These are phyloP conservation scores for Phytophthora fragariae DNA, from an alignment of 352 stramenopile species.

Conservation along the genomic window DNA sequence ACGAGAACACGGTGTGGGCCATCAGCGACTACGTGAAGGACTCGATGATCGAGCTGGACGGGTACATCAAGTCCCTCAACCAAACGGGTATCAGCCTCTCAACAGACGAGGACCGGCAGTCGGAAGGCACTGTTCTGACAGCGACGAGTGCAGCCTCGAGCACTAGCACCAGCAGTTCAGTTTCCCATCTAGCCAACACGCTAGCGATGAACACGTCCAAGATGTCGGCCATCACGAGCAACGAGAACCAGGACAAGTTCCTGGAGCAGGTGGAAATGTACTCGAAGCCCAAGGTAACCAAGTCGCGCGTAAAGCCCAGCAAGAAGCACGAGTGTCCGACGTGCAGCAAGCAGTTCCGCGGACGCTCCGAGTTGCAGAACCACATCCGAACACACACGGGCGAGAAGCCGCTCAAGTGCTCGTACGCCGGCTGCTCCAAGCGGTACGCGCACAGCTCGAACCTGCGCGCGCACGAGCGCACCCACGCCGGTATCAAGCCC, in stretches of 20 bases:
- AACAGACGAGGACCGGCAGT: slow-evolving; percentile 32
- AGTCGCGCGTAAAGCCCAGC: slow-evolving; percentile 86
- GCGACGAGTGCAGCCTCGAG: slow-evolving; percentile 15
- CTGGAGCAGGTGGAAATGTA: slow-evolving; percentile 91
- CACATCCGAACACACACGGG: slow-evolving; percentile 92
- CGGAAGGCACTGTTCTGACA: slow-evolving; percentile 22
- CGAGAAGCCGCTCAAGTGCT: slow-evolving; percentile 91
- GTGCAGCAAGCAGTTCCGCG: slow-evolving; percentile 88
- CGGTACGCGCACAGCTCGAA: slow-evolving; percentile 93
- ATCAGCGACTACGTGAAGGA: slow-evolving; percentile 91
- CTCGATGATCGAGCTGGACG: slow-evolving; percentile 86
- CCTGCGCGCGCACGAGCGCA: slow-evolving; percentile 91
- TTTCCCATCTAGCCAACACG: slow-evolving; percentile 44
- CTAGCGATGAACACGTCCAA: slow-evolving; percentile 69
- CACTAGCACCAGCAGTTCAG: not conserved
- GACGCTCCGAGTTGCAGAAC: slow-evolving; percentile 85
- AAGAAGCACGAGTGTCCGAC: slow-evolving; percentile 89
- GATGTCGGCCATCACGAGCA: slow-evolving; percentile 73
- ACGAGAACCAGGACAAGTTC: slow-evolving; percentile 88
- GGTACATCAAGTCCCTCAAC: slow-evolving; percentile 82
- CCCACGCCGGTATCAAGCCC: slow-evolving; percentile 91
- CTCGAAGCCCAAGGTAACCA: slow-evolving; percentile 88
- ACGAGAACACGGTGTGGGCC: slow-evolving; percentile 89
- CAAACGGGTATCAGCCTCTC: slow-evolving; percentile 46
- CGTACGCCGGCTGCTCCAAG: slow-evolving; percentile 86